Evolutionary conservation across 208 protist genomes (phyloP).

Genomic region (Trypanosoma congolense): DNA sequence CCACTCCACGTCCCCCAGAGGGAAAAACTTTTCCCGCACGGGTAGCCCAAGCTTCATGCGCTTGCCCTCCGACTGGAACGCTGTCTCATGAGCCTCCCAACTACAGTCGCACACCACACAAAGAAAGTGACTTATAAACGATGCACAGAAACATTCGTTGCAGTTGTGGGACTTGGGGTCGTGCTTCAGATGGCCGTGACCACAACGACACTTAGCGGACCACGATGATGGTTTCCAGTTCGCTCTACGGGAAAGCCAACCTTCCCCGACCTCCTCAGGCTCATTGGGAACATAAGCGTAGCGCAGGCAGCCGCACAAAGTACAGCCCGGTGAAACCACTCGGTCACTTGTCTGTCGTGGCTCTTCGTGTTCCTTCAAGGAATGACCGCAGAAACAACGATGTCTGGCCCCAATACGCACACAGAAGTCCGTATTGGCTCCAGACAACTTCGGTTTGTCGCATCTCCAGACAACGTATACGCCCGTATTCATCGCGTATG

Average conservation of each 20-base stretch:
- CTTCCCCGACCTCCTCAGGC: constrained; percentile 84
- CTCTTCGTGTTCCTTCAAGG: constrained; percentile 34
- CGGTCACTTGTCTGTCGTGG: constrained; percentile 4
- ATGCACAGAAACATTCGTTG: constrained; percentile 41
- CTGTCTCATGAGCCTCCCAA: constrained; percentile 78
- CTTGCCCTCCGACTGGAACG: constrained; percentile 69
- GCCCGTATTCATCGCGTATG: constrained; percentile 52
- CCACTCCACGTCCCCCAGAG: constrained; percentile 57
- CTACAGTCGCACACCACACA: constrained; percentile 83
- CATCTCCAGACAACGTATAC: constrained; percentile 80
- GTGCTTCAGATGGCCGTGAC: constrained; percentile 60
- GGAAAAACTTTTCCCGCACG: constrained; percentile 65
- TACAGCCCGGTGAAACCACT: constrained; percentile 13
- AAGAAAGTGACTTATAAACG: constrained; percentile 55
- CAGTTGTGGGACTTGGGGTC: constrained; percentile 26
- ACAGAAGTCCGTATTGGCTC: constrained; percentile 76
- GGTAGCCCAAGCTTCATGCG: constrained; percentile 32
- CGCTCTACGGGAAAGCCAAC: constrained; percentile 62
- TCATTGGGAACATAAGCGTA: constrained; percentile 81
- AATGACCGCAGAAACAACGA: constrained; percentile 80
- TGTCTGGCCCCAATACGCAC: constrained; percentile 59
- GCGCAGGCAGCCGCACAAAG: constrained; percentile 40
- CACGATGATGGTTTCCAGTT: constrained; percentile 60
- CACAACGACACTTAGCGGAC: constrained; percentile 80
- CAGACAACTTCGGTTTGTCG: constrained; percentile 34